Evolutionary conservation across 345 rosid species (phyloP), one percentile per base, ranked within the genome.

Genomic region (Salix koriyanagi): DNA sequence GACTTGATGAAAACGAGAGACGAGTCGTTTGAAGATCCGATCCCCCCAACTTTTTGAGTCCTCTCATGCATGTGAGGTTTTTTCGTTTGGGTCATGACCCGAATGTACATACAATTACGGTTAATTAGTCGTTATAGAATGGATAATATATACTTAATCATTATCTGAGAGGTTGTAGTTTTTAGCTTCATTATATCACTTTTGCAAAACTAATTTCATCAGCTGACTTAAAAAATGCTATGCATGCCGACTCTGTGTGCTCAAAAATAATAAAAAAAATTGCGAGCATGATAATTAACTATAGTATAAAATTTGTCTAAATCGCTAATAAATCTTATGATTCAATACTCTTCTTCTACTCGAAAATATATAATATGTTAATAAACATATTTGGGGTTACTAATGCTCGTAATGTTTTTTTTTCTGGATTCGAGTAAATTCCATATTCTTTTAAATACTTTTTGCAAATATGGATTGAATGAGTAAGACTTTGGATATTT

Each of bases 1-100:
- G 30, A 9, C 75, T 65, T 41, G 87, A 80, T 36, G 87, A 80
- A 42, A 77, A 78, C 69, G 87, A 73, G 34, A 79, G 81, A 75
- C 18, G 68, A 52, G 18, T 12, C 23, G 13, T n/a, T 37, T 44
- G n/a, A 34, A 7, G 39, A 16, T 2, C 6, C n/a, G n/a, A n/a
- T n/a, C 4, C 0, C 36, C 6, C 36, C 6, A 34, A 34, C 36
- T 34, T 34, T 28, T 62, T 64, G 0, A 28, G 46, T 34, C 69
- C 73, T 41, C 52, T 25, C 13, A 8, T 52, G 14, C 13, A 8
- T 52, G 14, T 21, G 67, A 19, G 67, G 15, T 50, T 72, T 78
- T 77, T 78, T 13, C 15, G 9, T 7, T 72, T 56, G 76, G 72
- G 32, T 50, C 48, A 4, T 42, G 19, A 41, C 25, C 36, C 16